Percentiles rank a stretch among this genome's conserved stretches.
Conservation (phyloP, 352 stramenopile species). For the Phytophthora megakarya region DNA sequence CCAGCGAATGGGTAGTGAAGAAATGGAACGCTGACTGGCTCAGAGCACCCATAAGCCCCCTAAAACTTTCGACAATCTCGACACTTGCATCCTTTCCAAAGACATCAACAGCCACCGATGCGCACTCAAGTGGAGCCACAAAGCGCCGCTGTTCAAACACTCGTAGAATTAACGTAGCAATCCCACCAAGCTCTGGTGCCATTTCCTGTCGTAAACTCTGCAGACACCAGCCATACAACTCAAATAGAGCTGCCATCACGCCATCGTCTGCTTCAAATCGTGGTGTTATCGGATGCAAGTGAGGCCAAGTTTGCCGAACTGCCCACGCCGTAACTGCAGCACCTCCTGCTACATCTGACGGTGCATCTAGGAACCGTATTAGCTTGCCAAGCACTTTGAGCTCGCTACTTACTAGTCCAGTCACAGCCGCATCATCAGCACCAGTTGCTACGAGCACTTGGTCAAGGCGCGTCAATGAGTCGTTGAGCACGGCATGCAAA, state of each 20-base stretch:
- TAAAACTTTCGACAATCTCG: conserved; percentile 58
- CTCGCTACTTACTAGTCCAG: conserved; percentile 48
- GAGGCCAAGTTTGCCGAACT: conserved; percentile 61
- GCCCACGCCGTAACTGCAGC: conserved; percentile 51
- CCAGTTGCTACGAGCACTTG: conserved; percentile 37
- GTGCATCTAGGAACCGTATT: conserved; percentile 70
- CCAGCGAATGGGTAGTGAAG: conserved; percentile 63
- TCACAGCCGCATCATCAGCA: conserved; percentile 25
- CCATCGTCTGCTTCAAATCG: conserved; percentile 47
- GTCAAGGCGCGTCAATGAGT: conserved; percentile 55
- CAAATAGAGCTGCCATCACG: conserved; percentile 63
- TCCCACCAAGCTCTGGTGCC: conserved; percentile 47
- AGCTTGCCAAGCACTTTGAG: conserved; percentile 72
- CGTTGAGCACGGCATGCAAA: conserved; percentile 51
- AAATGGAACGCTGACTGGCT: conserved; percentile 70
- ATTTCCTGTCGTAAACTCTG: conserved; percentile 69
- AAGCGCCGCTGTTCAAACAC: conserved; percentile 63
- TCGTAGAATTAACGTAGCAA: conserved; percentile 60
- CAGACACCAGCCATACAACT: conserved; percentile 76
- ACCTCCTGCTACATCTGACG: conserved; percentile 52
- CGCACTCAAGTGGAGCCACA: conserved; percentile 70
- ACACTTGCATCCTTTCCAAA: conserved; percentile 56
- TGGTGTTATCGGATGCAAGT: conserved; percentile 51
- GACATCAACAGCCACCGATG: conserved; percentile 66
- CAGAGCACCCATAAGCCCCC: conserved; percentile 56